A percentile compares a stretch with the other conserved stretches of the same genome.
Evolutionary conservation across 805 yeast genomes (phyloP).

Genomic region (Wickerhamomyces sydowiorum): DNA sequence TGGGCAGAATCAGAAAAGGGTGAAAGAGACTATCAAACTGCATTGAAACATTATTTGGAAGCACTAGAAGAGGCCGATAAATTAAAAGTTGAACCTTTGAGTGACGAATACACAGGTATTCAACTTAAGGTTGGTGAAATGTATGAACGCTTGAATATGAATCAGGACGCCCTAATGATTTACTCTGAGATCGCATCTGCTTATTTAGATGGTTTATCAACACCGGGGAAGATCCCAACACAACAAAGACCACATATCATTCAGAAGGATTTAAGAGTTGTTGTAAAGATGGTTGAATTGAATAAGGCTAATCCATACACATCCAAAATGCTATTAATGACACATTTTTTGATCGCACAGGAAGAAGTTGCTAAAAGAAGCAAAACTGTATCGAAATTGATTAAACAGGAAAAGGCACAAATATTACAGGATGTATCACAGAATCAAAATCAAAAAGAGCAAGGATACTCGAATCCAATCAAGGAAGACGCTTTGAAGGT

Average conservation of each 20-base stretch:
- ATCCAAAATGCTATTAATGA: conserved; percentile 51
- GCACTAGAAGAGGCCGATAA: conserved; percentile 62
- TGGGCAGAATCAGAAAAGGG: conserved; percentile 76
- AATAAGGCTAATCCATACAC: conserved; percentile 40
- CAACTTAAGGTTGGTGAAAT: conserved; percentile 84
- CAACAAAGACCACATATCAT: conserved; percentile 48
- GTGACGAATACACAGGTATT: conserved; percentile 86
- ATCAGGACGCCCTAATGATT: conserved; percentile 57
- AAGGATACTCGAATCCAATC: neutral
- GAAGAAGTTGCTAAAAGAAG: conserved; percentile 48
- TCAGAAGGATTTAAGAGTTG: conserved; percentile 64
- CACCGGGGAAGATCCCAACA: conserved; percentile 28
- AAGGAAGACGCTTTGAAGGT: neutral
- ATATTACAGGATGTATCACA: conserved; percentile 14
- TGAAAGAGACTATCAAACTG: conserved; percentile 53
- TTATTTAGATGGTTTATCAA: conserved; percentile 48
- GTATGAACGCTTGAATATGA: conserved; percentile 64
- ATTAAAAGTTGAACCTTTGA: conserved; percentile 47
- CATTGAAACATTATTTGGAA: conserved; percentile 66
- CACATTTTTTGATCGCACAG: conserved; percentile 63
- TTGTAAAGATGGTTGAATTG: conserved; percentile 60
- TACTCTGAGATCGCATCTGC: conserved; percentile 62
- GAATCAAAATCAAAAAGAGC: conserved; percentile 6
- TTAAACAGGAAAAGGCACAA: conserved; percentile 26
- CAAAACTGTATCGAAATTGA: conserved; percentile 27